Base-by-base conservation (phyloP, 768 basidiomycete genomes). In the Arthromyces matolae region DNA sequence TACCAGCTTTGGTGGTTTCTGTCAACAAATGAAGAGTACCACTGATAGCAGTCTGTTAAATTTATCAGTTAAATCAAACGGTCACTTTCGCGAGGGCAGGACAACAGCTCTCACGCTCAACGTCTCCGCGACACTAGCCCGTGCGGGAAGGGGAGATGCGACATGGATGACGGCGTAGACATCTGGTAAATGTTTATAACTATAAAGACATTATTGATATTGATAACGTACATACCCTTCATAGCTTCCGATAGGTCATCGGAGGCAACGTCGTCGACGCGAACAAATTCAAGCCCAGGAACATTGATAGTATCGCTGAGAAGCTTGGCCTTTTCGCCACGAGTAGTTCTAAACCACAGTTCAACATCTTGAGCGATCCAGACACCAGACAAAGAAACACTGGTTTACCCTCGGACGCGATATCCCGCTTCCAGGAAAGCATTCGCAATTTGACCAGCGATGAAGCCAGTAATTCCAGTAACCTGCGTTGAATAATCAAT, bases 81-180 rank as follows among this genome's bases (percentile, higher is more conserved):
- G 14, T 14, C 6, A 7, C 19, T 16, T 20, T 7, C 36, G 7
- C 3, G 19, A 18, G 14, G 2, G 25, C n/a, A n/a, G n/a, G n/a
- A 2, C 23, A n/a, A 1, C 13, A 9, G n/a, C 22, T 31, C 57
- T 51, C n/a, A 60, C 59, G 20, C 60, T 47, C 23, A 62, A 36
- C 12, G 54, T 56, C 24, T 54, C 55, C 5, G 60, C 43, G n/a
- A 57, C 55, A 27, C 25, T 24, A 19, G 57, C 52, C 16, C 52
- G 55, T 24, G 57, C 55, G 2, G 53, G 55, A 27, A 61, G 56
- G 2, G 61, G 61, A 8, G 68, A 68, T 10, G 69, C 70, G 24
- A 64, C 62, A 49, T 73, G 71, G 13, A 60, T 56, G 35, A 79
- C 64, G 3, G 66, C 76, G 31, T 69, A 64, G 20, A 77, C 69